Percentiles rank a stretch among this genome's conserved stretches.
Evolutionary conservation across 768 basidiomycete species (phyloP).

Genomic region (Trametes gibbosa): DNA sequence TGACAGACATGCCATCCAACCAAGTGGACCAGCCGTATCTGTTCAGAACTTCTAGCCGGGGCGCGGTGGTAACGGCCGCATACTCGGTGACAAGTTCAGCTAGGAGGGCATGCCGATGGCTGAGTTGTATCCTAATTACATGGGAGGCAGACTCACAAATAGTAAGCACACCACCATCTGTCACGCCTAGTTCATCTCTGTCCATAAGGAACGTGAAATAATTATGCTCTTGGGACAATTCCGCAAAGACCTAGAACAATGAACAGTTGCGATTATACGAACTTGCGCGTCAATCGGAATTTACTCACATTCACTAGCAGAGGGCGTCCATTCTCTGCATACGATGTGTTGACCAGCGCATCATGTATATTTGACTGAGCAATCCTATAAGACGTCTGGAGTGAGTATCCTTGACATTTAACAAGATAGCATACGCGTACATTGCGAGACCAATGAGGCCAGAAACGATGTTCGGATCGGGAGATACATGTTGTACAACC

Average conservation of each 20-base stretch:
- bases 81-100: not conserved
- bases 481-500: not conserved
- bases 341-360: not conserved
- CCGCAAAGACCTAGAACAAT: not conserved
- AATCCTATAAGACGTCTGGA: not conserved
- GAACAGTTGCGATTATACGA: not conserved
- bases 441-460: not conserved
- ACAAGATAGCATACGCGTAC: not conserved
- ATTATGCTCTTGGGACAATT: not conserved
- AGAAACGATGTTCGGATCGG: not conserved
- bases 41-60: not conserved
- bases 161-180: conserved; percentile 4
- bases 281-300: not conserved
- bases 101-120: too few relatives aligned
- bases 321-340: not conserved
- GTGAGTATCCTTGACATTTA: not conserved
- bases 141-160: not conserved
- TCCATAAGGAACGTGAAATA: conserved; percentile 8
- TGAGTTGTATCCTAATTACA: too few relatives aligned
- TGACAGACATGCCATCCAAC: not conserved
- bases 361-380: not conserved
- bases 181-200: not conserved
- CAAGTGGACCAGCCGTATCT: not conserved
- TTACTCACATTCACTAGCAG: not conserved
- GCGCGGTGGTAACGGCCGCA: not conserved